Base-by-base conservation (phyloP, 1,284 basidiomycete genomes). In the Veloporphyrellus conicus region DNA sequence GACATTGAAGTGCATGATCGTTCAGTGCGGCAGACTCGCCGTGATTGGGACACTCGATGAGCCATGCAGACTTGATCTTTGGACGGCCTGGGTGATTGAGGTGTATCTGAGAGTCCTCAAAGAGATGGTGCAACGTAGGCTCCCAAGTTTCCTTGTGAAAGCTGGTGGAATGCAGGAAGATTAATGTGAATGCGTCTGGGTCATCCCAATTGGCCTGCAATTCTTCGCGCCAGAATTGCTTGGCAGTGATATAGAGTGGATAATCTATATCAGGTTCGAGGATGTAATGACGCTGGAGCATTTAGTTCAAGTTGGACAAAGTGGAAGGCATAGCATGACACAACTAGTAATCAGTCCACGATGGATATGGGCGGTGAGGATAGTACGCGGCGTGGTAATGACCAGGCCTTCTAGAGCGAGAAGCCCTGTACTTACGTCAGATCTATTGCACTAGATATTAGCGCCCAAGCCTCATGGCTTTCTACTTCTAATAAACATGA, bases 61-160 rank as follows among this genome's bases (percentile, higher is more conserved):
- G 69, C 75, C 76, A 79, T 14, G 73, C 76, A 45, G 74, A 77
- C 31, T 70, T 68, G 40, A 78, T 69, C 44, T 69, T 72, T 11
- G 69, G 58, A 9, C 39, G 40, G 28, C 48, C 59, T 19, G 51
- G 55, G 29, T 54, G 34, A 34, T 53, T 51, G 22, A 50, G 41
- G n/a, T 62, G 56, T 16, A 64, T 19, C 6, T 37, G 44, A 31
- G 53, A 7, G 37, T 43, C 29, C 4, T 57, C 37, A 6, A 64
- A 57, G 36, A 67, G 14, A 38, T 51, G 40, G 6, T 36, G 56
- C 15, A 83, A 53, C 3, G 75, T 73, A 3, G 82, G 78, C 53
- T 81, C 78, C 81, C 80, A 84, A 2, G 74, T 78, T 61, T 84
- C 81, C 59, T 83, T 84, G 66, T 81, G 80, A 56, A 80, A 82